Base-by-base conservation (phyloP, 73 alveolate genomes). In the Breviolum minutum region DNA sequence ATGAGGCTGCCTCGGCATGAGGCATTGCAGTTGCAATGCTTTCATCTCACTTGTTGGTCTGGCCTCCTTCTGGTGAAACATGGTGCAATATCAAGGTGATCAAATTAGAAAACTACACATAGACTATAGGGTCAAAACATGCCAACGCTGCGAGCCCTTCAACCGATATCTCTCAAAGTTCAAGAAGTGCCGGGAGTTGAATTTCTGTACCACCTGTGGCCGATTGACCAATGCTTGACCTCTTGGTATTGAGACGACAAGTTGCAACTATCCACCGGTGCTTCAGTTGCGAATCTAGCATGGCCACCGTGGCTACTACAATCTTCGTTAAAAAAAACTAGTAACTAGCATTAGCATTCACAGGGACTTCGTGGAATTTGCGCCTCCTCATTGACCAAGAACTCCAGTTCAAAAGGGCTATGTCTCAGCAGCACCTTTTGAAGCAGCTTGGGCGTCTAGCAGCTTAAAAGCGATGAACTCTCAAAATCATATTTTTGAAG, bases 111-210 rank as follows among this genome's bases (percentile, higher is more conserved):
- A 40, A 40, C 54, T 40, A 40, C 54, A 40, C 3, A 40, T 40
- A 40, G 19, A 81, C 17, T 63, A 30, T 29, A 54, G 71, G 11
- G 10, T 29, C 8, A 9, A 87, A 17, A 16, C 84, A 66, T 64
- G 95, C 61, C 95, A 30, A 84, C 66, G 30, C 32, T 22, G 13
- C 95, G 74, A 48, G n/a, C 77, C 98, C 77, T 77, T 93, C 69
- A 80, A 30, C 7, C 98, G 74, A 68, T 93, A 93, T 30, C 98
- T n/a, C 79, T 93, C 98, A 92, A 93, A 76, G 83, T 93, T 93
- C 61, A 93, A 22, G 71, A 93, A 54, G 60, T n/a, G 92, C 60
- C 82, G 73, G 54, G 92, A 73, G 82, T 93, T 93, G 63, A 93
- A 73, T 66, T 29, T 63, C 98, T 77, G 98, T 29, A 93, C 92